Conservation (phyloP, 2,329 filamentous ascomycete species). For the Phialocephala sp. region DNA sequence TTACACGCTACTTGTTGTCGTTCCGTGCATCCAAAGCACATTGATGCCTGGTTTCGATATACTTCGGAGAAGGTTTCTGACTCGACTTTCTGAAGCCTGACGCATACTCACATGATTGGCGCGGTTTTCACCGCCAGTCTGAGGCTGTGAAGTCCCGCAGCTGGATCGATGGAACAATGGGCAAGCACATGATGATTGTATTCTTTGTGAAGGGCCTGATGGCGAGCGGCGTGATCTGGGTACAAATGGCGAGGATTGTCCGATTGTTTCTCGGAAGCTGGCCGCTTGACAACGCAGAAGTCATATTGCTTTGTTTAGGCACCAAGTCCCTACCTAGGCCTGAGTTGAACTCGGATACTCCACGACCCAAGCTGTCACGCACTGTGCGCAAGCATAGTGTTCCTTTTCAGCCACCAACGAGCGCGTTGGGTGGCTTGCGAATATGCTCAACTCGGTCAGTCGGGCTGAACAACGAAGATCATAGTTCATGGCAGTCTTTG, state of each 20-base stretch:
- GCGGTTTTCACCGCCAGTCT: slow-evolving; percentile 41
- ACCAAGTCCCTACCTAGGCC: slow-evolving; percentile 24
- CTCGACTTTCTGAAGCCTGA: slow-evolving; percentile 27
- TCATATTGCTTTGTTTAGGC: slow-evolving; percentile 39
- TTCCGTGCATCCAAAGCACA: slow-evolving; percentile 21
- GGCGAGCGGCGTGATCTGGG: slow-evolving; percentile 13
- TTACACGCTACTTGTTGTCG: slow-evolving; percentile 17
- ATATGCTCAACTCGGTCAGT: slow-evolving; percentile 29
- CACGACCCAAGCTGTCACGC: slow-evolving; percentile 14
- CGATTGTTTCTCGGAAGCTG: slow-evolving; percentile 19
- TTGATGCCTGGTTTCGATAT: slow-evolving; percentile 18
- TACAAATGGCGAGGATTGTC: slow-evolving; percentile 37
- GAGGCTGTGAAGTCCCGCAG: slow-evolving; percentile 39
- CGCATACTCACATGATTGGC: slow-evolving; percentile 36
- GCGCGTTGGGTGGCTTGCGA: slow-evolving; percentile 31
- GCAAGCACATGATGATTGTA: slow-evolving; percentile 29
- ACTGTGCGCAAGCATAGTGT: slow-evolving; percentile 19
- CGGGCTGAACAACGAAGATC: slow-evolving; percentile 40
- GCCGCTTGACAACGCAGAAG: slow-evolving; percentile 35
- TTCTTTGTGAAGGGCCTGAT: slow-evolving; percentile 31
- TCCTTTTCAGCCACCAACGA: slow-evolving; percentile 26
- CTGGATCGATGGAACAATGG: slow-evolving; percentile 26
- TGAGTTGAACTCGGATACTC: slow-evolving; percentile 14
- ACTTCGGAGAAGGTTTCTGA: slow-evolving; percentile 24
- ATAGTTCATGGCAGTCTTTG: slow-evolving; percentile 41